Base-by-base conservation (phyloP, 2,329 filamentous ascomycete genomes). In the Fusarium marasasianum region DNA sequence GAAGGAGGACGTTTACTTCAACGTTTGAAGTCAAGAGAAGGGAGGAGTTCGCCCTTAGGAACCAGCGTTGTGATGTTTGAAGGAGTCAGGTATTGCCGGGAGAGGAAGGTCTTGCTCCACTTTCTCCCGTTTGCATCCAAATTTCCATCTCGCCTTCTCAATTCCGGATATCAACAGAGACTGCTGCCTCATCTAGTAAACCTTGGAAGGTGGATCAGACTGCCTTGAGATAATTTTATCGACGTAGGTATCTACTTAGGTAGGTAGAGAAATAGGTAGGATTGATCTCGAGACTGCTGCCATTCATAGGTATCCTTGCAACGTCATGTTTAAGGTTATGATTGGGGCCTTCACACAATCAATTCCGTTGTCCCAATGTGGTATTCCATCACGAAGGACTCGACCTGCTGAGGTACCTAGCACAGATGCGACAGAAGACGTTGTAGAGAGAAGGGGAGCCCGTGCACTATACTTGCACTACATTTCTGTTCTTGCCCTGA, bases 71-170 rank as follows among this genome's bases (percentile, higher is more conserved):
- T 50, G 33, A 35, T 63, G 63, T 41, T 53, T 53, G 47, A 45
- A 64, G 22, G 45, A 54, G 29, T 54, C 48, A 51, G 48, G 31
- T 50, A 41, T 24, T 41, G 38, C 26, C n/a, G 22, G 40, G 14
- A 57, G 18, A 33, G 33, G 53, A 57, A 40, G 29, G 35, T 24
- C 17, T 29, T 55, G 60, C 47, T 58, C 67, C 67, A 70, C 67
- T 71, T 70, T 67, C 37, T 54, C 38, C 66, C 55, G 53, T 70
- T 70, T 70, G 66, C 67, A 50, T 57, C 55, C 41, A 69, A 15
- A 26, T 26, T 47, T 61, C 53, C 33, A 37, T 53, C 33, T 59
- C 26, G 45, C 66, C 38, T 45, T 47, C 40, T 60, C 26, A 40
- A 18, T 44, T 59, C 33, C 43, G 53, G 20, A 35, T 37, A 31